These are phyloP conservation scores for Fabrea salina DNA, from an alignment of 169 alveolate genomes.

Conservation along the genomic window DNA sequence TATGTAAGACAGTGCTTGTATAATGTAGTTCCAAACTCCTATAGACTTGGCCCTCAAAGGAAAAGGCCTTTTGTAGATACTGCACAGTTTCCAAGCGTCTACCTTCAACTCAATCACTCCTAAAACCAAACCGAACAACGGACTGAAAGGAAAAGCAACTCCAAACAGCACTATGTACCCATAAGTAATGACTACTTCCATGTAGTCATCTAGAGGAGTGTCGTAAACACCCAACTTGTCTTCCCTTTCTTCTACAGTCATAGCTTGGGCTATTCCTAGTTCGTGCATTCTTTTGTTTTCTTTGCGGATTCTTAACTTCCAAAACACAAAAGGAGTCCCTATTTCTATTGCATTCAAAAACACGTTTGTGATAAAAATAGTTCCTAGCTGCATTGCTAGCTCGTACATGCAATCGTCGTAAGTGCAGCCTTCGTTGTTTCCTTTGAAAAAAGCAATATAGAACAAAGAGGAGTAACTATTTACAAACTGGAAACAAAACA, in stretches of 20 bases:
- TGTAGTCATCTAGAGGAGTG: slow-evolving; percentile 30
- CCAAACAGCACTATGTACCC: slow-evolving; percentile 23
- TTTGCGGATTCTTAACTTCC: background rate
- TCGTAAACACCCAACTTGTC: background rate
- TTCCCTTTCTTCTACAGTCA: background rate
- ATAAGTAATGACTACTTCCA: slow-evolving; percentile 27
- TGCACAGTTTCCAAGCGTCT: slow-evolving; percentile 8
- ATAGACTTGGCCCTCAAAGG: background rate
- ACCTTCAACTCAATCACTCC: background rate
- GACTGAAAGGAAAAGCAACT: slow-evolving; percentile 28
- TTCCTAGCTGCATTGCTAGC: background rate
- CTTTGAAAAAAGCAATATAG: slow-evolving; percentile 21
- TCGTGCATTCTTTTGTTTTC: background rate
- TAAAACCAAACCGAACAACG: background rate
- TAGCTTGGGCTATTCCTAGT: background rate
- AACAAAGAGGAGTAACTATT: slow-evolving; percentile 26
- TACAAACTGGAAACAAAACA: slow-evolving; percentile 23
- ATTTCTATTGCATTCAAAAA: background rate
- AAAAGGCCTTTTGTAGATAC: slow-evolving; percentile 25
- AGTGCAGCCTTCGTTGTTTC: background rate
- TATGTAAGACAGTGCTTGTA: background rate
- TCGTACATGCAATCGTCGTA: slow-evolving; percentile 15
- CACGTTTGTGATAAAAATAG: background rate
- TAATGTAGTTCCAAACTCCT: slow-evolving; percentile 14
- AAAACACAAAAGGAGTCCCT: background rate